Conservation (phyloP, 371 early-diverging fungal species). For the Mucor sp. region DNA sequence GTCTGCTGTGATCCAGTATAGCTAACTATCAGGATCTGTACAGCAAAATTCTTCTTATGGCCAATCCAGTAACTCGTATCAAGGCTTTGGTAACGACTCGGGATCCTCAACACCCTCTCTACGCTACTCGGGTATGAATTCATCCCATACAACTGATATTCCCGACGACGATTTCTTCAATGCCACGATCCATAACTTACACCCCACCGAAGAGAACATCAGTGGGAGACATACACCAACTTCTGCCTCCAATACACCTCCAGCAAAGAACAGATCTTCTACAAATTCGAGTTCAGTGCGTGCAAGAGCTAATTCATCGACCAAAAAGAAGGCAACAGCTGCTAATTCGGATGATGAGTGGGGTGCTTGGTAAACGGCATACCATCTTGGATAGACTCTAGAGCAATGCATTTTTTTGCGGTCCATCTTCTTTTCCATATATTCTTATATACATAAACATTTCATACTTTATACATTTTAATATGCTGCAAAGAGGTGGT, state of each 20-base stretch:
- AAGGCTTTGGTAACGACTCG: slow-evolving; percentile 1
- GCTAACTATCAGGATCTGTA: not conserved
- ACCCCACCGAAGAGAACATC: slow-evolving; percentile 33
- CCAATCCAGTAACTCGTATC: not conserved
- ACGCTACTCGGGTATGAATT: slow-evolving; percentile 13
- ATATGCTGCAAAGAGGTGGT: no score
- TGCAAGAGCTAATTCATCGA: slow-evolving; percentile 39
- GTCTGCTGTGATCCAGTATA: no score
- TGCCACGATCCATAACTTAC: slow-evolving; percentile 36
- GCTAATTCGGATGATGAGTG: slow-evolving; percentile 61
- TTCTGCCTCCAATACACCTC: slow-evolving; percentile 35
- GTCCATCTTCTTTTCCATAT: no score
- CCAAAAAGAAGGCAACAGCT: slow-evolving; percentile 33
- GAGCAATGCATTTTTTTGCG: no score
- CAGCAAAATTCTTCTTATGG: not conserved
- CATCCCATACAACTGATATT: slow-evolving; percentile 28
- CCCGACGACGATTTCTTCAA: slow-evolving; percentile 53
- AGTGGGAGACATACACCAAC: slow-evolving; percentile 23
- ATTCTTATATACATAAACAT: not conserved
- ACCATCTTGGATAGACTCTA: no score
- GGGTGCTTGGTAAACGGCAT: slow-evolving; percentile 46
- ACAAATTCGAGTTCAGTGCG: slow-evolving; percentile 8
- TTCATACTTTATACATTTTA: no score
- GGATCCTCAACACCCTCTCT: slow-evolving; percentile 17
- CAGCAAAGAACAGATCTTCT: slow-evolving; percentile 12